These are phyloP conservation scores for Forsythia viridissima DNA, from an alignment of 257 asterid species.

Conservation along the genomic window DNA sequence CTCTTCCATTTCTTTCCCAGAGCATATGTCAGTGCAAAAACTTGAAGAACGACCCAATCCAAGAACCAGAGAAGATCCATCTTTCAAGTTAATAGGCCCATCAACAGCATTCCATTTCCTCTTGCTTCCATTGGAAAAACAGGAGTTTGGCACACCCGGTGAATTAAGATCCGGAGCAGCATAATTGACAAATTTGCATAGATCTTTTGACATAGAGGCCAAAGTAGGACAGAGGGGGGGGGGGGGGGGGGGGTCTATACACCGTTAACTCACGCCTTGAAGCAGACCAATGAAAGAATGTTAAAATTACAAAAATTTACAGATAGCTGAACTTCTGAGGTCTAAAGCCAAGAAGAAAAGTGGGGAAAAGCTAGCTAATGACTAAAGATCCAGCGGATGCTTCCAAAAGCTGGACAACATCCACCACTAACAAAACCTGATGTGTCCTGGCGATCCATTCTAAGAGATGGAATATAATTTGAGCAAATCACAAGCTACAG, in stretches of 20 bases:
- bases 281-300: slow-evolving; percentile 22
- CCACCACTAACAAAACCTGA: slow-evolving; percentile 77
- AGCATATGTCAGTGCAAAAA: slow-evolving; percentile 38
- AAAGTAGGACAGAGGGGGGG: slow-evolving; percentile 31
- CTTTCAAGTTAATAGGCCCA: slow-evolving; percentile 24
- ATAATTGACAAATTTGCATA: slow-evolving; percentile 25
- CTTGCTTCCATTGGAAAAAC: slow-evolving; percentile 37
- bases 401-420: slow-evolving; percentile 31
- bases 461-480: slow-evolving; percentile 11
- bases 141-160: slow-evolving; percentile 25
- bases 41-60: slow-evolving; percentile 48
- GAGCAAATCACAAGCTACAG: slow-evolving; percentile 30
- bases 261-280: slow-evolving; percentile 24
- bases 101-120: slow-evolving; percentile 34
- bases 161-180: slow-evolving; percentile 33
- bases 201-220: slow-evolving; percentile 32
- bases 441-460: slow-evolving; percentile 68
- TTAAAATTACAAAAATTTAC: slow-evolving; percentile 24
- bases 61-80: slow-evolving; percentile 49
- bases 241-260: slow-evolving; percentile 56
- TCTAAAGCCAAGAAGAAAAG: not conserved
- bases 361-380: slow-evolving; percentile 7
- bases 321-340: slow-evolving; percentile 20
- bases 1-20: slow-evolving; percentile 47
- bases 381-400: slow-evolving; percentile 18